Evolutionary conservation across 805 yeast genomes (phyloP).

Genomic region (Saturnispora hagleri): DNA sequence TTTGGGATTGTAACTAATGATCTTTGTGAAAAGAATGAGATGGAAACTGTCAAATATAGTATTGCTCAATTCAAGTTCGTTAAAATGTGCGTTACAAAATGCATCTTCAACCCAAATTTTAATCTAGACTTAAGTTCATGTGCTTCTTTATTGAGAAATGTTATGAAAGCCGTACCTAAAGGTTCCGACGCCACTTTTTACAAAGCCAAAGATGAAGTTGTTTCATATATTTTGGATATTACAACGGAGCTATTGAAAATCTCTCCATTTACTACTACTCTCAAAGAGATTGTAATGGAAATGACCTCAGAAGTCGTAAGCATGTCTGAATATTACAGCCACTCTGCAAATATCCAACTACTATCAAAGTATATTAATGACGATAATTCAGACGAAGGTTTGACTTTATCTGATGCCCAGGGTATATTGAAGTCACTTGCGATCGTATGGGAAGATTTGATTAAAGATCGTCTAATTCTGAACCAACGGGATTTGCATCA

Average conservation of each 20-base stretch:
- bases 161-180: constrained; percentile 16
- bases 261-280: neutral
- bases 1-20: constrained; percentile 14
- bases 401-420: constrained; percentile 12
- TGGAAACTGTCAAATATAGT: constrained; percentile 16
- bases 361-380: constrained; percentile 8
- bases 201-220: constrained; percentile 34
- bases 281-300: constrained; percentile 8
- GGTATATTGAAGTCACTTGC: constrained; percentile 28
- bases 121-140: constrained; percentile 18
- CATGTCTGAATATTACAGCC: constrained; percentile 16
- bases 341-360: constrained; percentile 13
- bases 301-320: constrained; percentile 11
- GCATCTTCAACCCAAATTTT: constrained; percentile 20
- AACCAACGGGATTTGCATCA: constrained; percentile 59
- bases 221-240: constrained; percentile 23
- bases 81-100: constrained; percentile 16
- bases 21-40: constrained; percentile 12
- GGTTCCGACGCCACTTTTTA: constrained; percentile 30
- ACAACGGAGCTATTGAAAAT: constrained; percentile 13
- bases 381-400: constrained; percentile 5
- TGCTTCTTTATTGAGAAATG: constrained; percentile 13
- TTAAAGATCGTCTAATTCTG: constrained; percentile 50
- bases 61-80: constrained; percentile 21
- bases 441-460: constrained; percentile 50